A percentile compares a stretch with the other conserved stretches of the same genome.
Evolutionary conservation across 1,284 basidiomycete species (phyloP).

Genomic region (Microbotryum scabiosae): DNA sequence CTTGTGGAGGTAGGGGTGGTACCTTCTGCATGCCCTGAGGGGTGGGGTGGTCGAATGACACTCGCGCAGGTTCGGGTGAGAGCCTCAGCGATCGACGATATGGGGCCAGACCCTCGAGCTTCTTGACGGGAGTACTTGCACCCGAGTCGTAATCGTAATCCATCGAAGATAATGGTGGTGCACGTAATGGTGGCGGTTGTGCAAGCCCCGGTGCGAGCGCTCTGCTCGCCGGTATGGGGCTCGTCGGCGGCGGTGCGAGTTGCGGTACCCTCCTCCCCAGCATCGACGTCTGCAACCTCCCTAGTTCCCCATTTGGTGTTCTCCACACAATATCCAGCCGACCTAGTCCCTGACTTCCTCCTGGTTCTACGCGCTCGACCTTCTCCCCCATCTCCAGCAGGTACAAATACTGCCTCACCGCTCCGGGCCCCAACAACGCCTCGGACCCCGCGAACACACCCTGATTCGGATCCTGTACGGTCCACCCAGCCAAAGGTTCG

Average conservation of each 20-base stretch:
- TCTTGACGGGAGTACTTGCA: not conserved
- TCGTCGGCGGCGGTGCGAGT: not conserved
- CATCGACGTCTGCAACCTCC: conserved; percentile 25
- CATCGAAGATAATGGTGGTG: not conserved
- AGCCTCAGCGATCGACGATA: conserved; percentile 1
- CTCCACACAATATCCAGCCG: conserved; percentile 36
- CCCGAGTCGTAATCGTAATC: not conserved
- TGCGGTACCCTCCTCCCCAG: conserved; percentile 21
- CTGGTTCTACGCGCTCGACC: not conserved
- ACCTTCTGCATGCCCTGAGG: not conserved
- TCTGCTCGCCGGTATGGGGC: not conserved
- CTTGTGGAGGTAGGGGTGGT: not conserved
- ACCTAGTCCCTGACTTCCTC: conserved; percentile 4
- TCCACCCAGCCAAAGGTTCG: conserved; percentile 21
- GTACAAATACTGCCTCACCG: conserved; percentile 37
- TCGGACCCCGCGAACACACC: not conserved
- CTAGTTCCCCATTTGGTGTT: conserved; percentile 33
- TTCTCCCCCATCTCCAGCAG: conserved; percentile 5
- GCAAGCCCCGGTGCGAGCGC: not conserved
- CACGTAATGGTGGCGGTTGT: not conserved
- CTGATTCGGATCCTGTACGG: conserved; percentile 14
- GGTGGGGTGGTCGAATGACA: not conserved
- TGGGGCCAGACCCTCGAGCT: not conserved
- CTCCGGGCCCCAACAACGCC: conserved; percentile 30
- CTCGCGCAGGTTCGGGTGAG: not conserved